Percentiles rank a stretch among this genome's conserved stretches.
Conservation (phyloP, 164 flowering plant species). For the Vitis rupestris region DNA sequence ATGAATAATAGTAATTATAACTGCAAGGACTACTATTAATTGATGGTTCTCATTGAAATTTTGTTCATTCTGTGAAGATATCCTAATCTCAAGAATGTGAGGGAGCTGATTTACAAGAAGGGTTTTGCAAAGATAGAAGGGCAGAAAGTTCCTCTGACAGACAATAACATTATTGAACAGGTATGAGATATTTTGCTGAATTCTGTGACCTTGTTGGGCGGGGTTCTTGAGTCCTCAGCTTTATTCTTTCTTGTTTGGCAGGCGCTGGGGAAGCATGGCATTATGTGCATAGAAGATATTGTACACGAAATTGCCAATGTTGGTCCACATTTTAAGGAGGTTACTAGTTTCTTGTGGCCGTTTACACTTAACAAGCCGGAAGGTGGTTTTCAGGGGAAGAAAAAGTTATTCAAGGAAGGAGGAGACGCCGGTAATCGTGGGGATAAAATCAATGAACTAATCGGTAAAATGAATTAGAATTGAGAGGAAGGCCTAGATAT, state of each 20-base stretch:
- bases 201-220: not conserved
- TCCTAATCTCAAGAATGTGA: conserved; percentile 79
- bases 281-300: conserved; percentile 74
- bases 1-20: no score
- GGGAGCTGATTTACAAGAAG: conserved; percentile 81
- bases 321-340: conserved; percentile 80
- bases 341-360: conserved; percentile 61
- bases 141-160: conserved; percentile 69
- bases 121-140: conserved; percentile 55
- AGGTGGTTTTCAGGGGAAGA: conserved; percentile 49
- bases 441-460: conserved; percentile 64
- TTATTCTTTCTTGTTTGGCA: conserved; percentile 14
- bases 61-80: conserved; percentile 39
- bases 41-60: not conserved
- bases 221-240: not conserved
- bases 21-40: not conserved
- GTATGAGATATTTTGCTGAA: conserved; percentile 28
- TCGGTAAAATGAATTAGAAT: conserved; percentile 65
- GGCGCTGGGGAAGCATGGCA: conserved; percentile 69
- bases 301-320: conserved; percentile 67
- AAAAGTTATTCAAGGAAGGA: conserved; percentile 53
- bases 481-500: no score
- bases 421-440: conserved; percentile 83
- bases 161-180: conserved; percentile 82
- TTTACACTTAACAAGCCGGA: conserved; percentile 66